Base-by-base conservation (phyloP, 257 asterid genomes). In the Mitragyna speciosa region DNA sequence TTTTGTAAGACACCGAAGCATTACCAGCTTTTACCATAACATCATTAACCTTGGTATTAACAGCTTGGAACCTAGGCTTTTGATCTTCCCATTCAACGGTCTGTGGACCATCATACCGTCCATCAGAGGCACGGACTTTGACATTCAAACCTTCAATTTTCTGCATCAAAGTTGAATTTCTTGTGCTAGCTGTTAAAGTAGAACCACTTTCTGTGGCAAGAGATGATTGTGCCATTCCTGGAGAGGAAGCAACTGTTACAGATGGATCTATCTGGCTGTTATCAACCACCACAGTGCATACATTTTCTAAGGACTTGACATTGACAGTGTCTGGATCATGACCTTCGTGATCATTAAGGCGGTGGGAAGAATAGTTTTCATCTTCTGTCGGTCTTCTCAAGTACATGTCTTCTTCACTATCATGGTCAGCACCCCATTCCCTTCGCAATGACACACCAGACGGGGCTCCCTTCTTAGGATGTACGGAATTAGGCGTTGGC, bases 401-500 rank as follows among this genome's bases (percentile, higher is more conserved):
- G 75, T 76, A 82, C 61, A 81, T 58, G 76, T 87, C 91, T 70
- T 91, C 92, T 61, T 87, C 96, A n/a, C 85, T 71, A 66, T 82
- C 89, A 76, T 85, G 88, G 66, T 90, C 96, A 77, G 95, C 93
- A 43, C 97, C 94, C 97, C 95, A 89, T 88, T 96, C 99, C 86
- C 86, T 92, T 39, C 85, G 85, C 19, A 80, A 78, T 78, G 90
- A 43, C 75, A 79, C 81, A 76, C 78, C 61, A 75, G 86, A 84
- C 75, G 76, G 84, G 33, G 81, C 84, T 31, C 58, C 74, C 83
- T 82, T 90, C 31, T 83, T 93, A 70, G 87, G 81, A 85, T 83
- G 67, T 5, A 78, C 70, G 26, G 82, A 76, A 81, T 83, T 83
- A 77, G 76, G 68, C 48, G 87, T 88, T 80, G 72, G 39, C 39